Evolutionary conservation across 2,329 filamentous ascomycete species (phyloP), one percentile per base, ranked within the genome.

Genomic region (Fusarium bulbicola): DNA sequence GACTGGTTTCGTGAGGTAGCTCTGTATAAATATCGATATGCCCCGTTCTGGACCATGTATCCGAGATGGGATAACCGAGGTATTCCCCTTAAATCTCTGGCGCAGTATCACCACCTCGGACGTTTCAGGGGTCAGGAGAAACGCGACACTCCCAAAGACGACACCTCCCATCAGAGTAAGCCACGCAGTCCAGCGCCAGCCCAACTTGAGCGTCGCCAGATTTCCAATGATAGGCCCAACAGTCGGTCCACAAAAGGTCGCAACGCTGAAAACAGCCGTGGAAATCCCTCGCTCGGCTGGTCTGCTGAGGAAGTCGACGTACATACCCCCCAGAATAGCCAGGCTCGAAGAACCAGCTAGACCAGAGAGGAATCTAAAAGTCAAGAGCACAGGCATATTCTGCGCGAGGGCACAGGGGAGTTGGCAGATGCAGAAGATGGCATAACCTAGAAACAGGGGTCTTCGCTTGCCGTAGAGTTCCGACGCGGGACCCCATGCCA

Each of bases 401-500:
- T 45, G 28, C 2, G 39, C 28, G 4, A 57, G 53, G 1, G 39
- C 53, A 4, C 53, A 45, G 10, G 53, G 53, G 1, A 57, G 16
- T 12, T 57, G 53, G 7, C 28, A 57, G 16, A 45, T 26, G 13
- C 53, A 57, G 5, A 57, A 57, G 9, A 57, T 7, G 14, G 30
- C 13, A 5, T 57, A 57, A 5, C 53, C 53, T 1, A 45, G 28
- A 11, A 43, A 34, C 37, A 57, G n/a, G 28, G 53, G 53, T 21
- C 28, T 39, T 26, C 21, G 30, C 13, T 57, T 57, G 30, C 53
- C 53, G n/a, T 57, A 57, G 0, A 57, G 28, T 24, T 57, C 53
- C 12, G 53, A 57, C 2, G 39, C 53, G 6, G 93, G 93, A 9
- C 93, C 92, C 77, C 94, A 95, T 1, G 86, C 85, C 88, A 95